phyloP scores from a whole-genome alignment of 495 filamentous ascomycete species.

The Daldinia vernicosa region DNA sequence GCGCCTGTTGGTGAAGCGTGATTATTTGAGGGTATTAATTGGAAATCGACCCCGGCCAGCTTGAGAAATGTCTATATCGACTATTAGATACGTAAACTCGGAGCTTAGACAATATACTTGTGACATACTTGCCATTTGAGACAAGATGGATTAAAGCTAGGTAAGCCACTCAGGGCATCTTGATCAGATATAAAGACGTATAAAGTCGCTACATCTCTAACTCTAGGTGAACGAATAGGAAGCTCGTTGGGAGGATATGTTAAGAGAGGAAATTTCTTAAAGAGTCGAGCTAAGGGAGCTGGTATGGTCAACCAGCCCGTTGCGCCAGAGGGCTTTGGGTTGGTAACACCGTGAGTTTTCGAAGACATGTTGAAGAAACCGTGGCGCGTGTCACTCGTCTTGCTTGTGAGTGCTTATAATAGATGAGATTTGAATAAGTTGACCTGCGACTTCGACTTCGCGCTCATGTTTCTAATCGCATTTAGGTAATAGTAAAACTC shows the following conservation, averaged over 20 bases:
- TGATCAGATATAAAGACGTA: slow-evolving; percentile 79
- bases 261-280: slow-evolving; percentile 81
- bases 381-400: not conserved
- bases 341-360: slow-evolving; percentile 10
- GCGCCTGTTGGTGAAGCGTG: slow-evolving; percentile 90
- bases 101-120: not conserved
- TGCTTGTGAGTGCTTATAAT: not conserved
- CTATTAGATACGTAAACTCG: slow-evolving; percentile 9
- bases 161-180: slow-evolving; percentile 68
- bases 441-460: not conserved
- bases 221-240: slow-evolving; percentile 67
- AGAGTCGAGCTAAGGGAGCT: slow-evolving; percentile 77
- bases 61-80: slow-evolving; percentile 79
- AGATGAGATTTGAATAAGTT: not conserved
- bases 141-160: slow-evolving; percentile 92
- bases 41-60: slow-evolving; percentile 75
- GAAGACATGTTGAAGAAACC: slow-evolving; percentile 31
- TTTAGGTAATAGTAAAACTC: slow-evolving; percentile 5
- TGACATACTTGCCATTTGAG: slow-evolving; percentile 91
- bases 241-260: slow-evolving; percentile 82
- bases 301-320: slow-evolving; percentile 70
- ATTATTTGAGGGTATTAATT: slow-evolving; percentile 80
- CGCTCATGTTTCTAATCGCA: not conserved
- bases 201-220: slow-evolving; percentile 66
- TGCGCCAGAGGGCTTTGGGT: slow-evolving; percentile 22